A percentile compares a stretch with the other conserved stretches of the same genome.
Evolutionary conservation across 805 yeast genomes (phyloP).

Genomic region (Groenewaldozyma tartarivorans): DNA sequence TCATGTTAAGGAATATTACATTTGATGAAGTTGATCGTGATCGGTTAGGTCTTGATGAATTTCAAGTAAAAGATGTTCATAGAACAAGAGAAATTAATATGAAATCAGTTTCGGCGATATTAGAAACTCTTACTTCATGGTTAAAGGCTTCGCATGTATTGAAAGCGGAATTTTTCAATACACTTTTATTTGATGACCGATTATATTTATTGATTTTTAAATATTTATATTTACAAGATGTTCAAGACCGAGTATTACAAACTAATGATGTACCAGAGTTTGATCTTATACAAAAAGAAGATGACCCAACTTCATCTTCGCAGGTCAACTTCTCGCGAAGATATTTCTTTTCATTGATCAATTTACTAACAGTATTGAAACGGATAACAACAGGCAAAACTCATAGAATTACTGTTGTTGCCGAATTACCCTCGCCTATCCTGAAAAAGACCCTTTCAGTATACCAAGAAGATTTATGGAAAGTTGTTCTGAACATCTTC

Average conservation of each 20-base stretch:
- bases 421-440: slow-evolving; percentile 50
- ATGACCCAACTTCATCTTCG: not conserved
- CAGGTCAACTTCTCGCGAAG: slow-evolving; percentile 12
- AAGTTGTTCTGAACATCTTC: slow-evolving; percentile 62
- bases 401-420: slow-evolving; percentile 58
- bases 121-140: slow-evolving; percentile 58
- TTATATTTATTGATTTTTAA: slow-evolving; percentile 34
- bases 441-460: slow-evolving; percentile 50
- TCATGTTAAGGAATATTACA: slow-evolving; percentile 43
- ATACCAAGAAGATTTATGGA: slow-evolving; percentile 52
- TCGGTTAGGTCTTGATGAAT: not conserved
- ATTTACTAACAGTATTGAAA: slow-evolving; percentile 47
- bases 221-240: slow-evolving; percentile 21
- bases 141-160: slow-evolving; percentile 67
- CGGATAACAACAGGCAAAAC: slow-evolving; percentile 57
- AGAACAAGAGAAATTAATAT: slow-evolving; percentile 55
- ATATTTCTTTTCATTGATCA: slow-evolving; percentile 28
- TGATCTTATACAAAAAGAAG: slow-evolving; percentile 7
- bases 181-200: slow-evolving; percentile 66
- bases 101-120: slow-evolving; percentile 47
- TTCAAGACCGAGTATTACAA: slow-evolving; percentile 13
- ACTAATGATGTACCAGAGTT: slow-evolving; percentile 18
- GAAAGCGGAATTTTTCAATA: slow-evolving; percentile 65
- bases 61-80: slow-evolving; percentile 10
- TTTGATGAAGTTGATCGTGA: slow-evolving; percentile 9